Base-by-base conservation (phyloP, 306 rosid species). In the Cucurbita moschata region DNA sequence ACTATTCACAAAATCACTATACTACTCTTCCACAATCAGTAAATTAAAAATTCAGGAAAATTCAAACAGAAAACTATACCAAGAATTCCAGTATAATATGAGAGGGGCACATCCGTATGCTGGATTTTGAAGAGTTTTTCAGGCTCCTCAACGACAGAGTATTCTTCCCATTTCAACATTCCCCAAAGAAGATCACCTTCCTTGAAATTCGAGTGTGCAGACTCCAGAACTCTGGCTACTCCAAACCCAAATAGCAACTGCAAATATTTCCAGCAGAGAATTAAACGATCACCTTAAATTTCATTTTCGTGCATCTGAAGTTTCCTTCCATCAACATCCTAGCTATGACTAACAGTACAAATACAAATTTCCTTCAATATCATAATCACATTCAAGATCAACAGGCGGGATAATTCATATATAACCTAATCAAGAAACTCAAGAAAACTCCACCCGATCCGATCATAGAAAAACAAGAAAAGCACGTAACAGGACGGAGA, bases 121-220 rank as follows among this genome's bases (percentile, higher is more conserved):
- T 82, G 78, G 47, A 86, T 87, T 71, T 86, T 89, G 37, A 78
- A 79, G 19, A 87, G 76, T 8, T 75, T 55, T 7, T 72, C 66
- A 16, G 83, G 81, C 10, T 54, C 73, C 52, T 68, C 66, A 11
- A 83, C 76, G 67, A 87, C 57, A 49, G 85, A 81, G 56, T 83
- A 87, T 39, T 86, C 87, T 81, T 89, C 96, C 92, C 92, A 89
- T 11, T 83, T 80, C 4, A 87, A 81, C 2, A 52, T 59, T 52
- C 96, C 96, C 92, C 96, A 89, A 56, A 89, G 74, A 0, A 84
- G 76, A 43, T 89, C 92, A 18, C 92, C 92, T 73, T 44, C 71
- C 21, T 76, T 78, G 35, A 81, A 87, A 30, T 77, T 70, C 44
- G 90, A 67, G 81, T 87, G 60, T 47, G 81, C 83, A 54, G 96